Percentiles rank a stretch among this genome's conserved stretches.
Conservation (phyloP, 2,329 filamentous ascomycete genomes). For the Phialophora verrucosa region DNA sequence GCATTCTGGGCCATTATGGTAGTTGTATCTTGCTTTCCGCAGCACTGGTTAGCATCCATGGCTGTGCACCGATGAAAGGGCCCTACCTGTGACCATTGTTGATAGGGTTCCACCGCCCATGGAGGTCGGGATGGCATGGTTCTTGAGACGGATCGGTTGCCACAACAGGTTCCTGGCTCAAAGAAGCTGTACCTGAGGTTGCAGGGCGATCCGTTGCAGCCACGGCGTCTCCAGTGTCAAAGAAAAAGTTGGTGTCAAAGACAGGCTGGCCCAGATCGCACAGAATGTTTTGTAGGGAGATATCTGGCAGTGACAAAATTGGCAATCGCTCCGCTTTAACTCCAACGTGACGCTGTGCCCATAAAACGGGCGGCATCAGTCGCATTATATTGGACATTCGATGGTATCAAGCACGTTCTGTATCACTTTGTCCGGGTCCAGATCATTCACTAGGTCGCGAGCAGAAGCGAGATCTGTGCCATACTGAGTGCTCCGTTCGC, state of each 20-base stretch:
- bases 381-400: conserved; percentile 28
- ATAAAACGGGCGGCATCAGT: no score
- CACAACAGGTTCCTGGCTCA: no score
- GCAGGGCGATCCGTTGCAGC: background rate
- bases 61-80: background rate
- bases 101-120: background rate
- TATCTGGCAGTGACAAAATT: background rate
- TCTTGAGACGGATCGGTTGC: no score
- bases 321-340: background rate
- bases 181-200: background rate
- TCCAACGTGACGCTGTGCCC: background rate
- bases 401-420: conserved; percentile 63
- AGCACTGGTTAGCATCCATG: background rate
- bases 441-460: conserved; percentile 43
- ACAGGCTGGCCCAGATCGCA: background rate
- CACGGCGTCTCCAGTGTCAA: background rate
- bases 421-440: conserved; percentile 67
- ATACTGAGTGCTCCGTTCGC: conserved; percentile 91
- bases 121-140: background rate
- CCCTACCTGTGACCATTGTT: background rate
- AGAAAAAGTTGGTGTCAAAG: background rate
- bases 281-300: background rate
- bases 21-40: background rate
- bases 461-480: conserved; percentile 79
- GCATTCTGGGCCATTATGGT: background rate